A percentile compares a stretch with the other conserved stretches of the same genome.
phyloP scores from a whole-genome alignment of 2,329 filamentous ascomycete genomes.

The Zasmidium cellare region DNA sequence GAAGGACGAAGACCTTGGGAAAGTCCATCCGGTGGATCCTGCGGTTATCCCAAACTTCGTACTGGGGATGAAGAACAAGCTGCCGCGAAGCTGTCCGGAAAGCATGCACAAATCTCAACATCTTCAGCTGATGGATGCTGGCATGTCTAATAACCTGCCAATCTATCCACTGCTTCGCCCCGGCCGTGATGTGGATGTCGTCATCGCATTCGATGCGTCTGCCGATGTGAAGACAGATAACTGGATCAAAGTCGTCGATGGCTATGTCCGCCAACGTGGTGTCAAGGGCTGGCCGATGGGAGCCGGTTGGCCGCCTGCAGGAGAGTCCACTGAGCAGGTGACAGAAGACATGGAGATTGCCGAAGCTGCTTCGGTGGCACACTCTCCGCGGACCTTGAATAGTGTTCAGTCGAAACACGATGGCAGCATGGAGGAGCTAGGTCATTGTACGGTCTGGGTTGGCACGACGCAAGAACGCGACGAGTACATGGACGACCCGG shows the following conservation, averaged over 20 bases:
- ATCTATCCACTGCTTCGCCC: constrained; percentile 91
- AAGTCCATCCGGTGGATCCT: constrained; percentile 92
- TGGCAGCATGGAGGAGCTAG: constrained; percentile 55
- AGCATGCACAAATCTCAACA: constrained; percentile 71
- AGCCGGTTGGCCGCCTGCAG: constrained; percentile 79
- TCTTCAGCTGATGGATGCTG: constrained; percentile 78
- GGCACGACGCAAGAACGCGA: constrained; percentile 70
- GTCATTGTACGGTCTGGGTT: constrained; percentile 94
- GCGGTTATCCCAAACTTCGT: constrained; percentile 88
- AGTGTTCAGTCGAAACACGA: constrained; percentile 21
- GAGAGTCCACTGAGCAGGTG: constrained; percentile 57
- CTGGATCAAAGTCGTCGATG: constrained; percentile 92
- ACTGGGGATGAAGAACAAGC: constrained; percentile 72
- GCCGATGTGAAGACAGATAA: constrained; percentile 93
- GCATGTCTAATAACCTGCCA: constrained; percentile 97
- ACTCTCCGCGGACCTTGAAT: constrained; percentile 16
- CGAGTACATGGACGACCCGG: constrained; percentile 29
- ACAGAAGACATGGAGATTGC: constrained; percentile 64
- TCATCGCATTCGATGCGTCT: constrained; percentile 91
- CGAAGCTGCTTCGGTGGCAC: constrained; percentile 33
- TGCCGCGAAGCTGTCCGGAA: constrained; percentile 76
- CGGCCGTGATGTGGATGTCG: constrained; percentile 82
- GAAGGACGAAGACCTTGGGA: constrained; percentile 79
- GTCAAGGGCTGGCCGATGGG: constrained; percentile 94
- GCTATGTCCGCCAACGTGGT: constrained; percentile 84